Percentiles rank a stretch among this genome's conserved stretches.
Evolutionary conservation across 257 asterid genomes (phyloP).

Genomic region (Nicotiana benthamiana): DNA sequence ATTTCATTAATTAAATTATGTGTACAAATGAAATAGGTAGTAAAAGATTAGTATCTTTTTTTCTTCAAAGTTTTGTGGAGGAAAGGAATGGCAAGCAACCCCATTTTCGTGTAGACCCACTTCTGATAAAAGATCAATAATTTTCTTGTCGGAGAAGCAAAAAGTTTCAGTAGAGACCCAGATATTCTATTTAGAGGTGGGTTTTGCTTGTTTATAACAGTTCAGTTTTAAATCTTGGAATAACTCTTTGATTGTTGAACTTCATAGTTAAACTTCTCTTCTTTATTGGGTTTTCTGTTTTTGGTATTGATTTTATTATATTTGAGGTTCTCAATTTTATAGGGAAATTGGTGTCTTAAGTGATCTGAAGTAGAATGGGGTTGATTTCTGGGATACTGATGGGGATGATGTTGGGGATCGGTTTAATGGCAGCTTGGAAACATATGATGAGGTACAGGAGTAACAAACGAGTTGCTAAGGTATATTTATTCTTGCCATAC

Average conservation of each 20-base stretch:
- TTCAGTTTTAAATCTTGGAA: background rate
- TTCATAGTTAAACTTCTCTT: background rate
- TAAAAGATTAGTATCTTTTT: background rate
- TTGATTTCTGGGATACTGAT: constrained; percentile 73
- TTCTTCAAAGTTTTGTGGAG: background rate
- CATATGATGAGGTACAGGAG: constrained; percentile 73
- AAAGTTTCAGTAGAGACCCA: background rate
- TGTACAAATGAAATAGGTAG: background rate
- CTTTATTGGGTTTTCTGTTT: background rate
- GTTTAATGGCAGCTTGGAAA: constrained; percentile 80
- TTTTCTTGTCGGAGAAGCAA: background rate
- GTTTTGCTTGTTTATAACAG: background rate
- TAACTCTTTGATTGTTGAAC: background rate
- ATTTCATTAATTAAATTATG: background rate
- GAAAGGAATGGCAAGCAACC: constrained; percentile 9
- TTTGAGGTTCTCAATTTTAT: background rate
- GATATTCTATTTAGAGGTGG: background rate
- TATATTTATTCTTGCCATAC: constrained; percentile 3
- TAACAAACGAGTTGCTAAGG: constrained; percentile 81
- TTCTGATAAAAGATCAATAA: background rate
- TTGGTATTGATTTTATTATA: background rate
- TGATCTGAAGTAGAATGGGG: constrained; percentile 45
- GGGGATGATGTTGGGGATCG: constrained; percentile 85
- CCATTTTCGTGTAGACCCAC: background rate
- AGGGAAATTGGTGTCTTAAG: background rate